phyloP scores from a whole-genome alignment of 1,139 yeast species.

The Arxiozyma slooffiae region DNA sequence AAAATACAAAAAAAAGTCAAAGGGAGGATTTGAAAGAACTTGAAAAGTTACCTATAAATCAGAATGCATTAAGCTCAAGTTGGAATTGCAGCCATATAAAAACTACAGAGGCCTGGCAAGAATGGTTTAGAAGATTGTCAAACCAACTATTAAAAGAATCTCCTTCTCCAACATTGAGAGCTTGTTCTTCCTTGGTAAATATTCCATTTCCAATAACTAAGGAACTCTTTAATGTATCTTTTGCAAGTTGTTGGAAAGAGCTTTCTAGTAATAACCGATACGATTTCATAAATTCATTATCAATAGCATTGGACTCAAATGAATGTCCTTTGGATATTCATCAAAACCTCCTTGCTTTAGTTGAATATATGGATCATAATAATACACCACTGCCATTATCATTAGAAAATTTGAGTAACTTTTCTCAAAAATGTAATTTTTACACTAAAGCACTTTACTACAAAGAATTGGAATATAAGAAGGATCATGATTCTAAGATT shows the following conservation, averaged over 20 bases:
- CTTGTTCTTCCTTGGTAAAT: constrained; percentile 85
- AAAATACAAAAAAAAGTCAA: constrained; percentile 46
- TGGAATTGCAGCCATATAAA: constrained; percentile 91
- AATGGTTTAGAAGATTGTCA: constrained; percentile 84
- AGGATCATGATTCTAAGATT: constrained; percentile 85
- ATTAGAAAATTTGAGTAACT: constrained; percentile 78
- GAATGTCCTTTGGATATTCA: constrained; percentile 94
- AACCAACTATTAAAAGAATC: constrained; percentile 83
- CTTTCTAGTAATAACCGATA: constrained; percentile 87
- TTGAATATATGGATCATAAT: constrained; percentile 97
- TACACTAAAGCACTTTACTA: constrained; percentile 95
- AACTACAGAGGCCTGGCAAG: constrained; percentile 95
- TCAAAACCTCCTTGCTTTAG: constrained; percentile 77
- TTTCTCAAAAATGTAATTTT: constrained; percentile 93
- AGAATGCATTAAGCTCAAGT: constrained; percentile 45
- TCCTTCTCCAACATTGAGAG: constrained; percentile 89
- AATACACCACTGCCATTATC: constrained; percentile 89
- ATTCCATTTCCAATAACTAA: constrained; percentile 83
- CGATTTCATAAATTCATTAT: constrained; percentile 75
- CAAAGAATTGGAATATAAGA: constrained; percentile 88
- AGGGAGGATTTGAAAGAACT: constrained; percentile 62
- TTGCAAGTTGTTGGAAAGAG: constrained; percentile 94
- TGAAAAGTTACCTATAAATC: constrained; percentile 55
- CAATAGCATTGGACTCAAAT: constrained; percentile 79
- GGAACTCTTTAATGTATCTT: constrained; percentile 87